Base-by-base conservation (phyloP, 352 stramenopile genomes). In the Globisporangium nodosum region DNA sequence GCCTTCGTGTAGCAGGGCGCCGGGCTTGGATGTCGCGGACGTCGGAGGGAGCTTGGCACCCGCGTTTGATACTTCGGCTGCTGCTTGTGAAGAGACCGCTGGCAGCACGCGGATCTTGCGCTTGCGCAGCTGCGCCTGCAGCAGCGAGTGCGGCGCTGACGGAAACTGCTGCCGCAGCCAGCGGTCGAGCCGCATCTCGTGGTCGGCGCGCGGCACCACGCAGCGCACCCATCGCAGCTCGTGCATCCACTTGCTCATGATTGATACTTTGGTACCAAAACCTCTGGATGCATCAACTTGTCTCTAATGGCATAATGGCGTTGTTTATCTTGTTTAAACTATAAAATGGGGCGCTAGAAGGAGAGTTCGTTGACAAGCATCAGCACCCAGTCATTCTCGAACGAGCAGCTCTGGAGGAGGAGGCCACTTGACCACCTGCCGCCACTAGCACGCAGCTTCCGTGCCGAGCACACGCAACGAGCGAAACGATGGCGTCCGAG, bases 91-190 rank as follows among this genome's bases (percentile, higher is more conserved):
- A 3, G 20, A n/a, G 5, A 46, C 18, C 16, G 42, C n/a, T 6
- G 49, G 31, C 16, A 74, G 52, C 27, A 89, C 33, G 0, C 77
- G 78, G 65, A 91, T 88, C 66, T 84, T 80, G 64, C 78, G 77
- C 61, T 86, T 81, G 13, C 81, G 77, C 13, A 91, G 57, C 55
- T 86, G 74, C 56, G 61, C 65, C 66, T 91, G 81, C 33, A 89
- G 45, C 35, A 89, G 76, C 49, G 75, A 81, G 50, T 89, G 72
- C 45, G 81, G 68, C 8, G 78, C 56, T 0, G 48, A 48, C 12
- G 77, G 77, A 54, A 89, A 89, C 37, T 85, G 70, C 24, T 61
- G 68, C 0, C 67, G 60, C 49, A 91, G 66, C 78, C 81, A 91
- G 4, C 81, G 78, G 47, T 91, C 81, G 20, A 89, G 66, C 31